phyloP scores from a whole-genome alignment of 257 asterid genomes.

The Knoxia roxburghii region DNA sequence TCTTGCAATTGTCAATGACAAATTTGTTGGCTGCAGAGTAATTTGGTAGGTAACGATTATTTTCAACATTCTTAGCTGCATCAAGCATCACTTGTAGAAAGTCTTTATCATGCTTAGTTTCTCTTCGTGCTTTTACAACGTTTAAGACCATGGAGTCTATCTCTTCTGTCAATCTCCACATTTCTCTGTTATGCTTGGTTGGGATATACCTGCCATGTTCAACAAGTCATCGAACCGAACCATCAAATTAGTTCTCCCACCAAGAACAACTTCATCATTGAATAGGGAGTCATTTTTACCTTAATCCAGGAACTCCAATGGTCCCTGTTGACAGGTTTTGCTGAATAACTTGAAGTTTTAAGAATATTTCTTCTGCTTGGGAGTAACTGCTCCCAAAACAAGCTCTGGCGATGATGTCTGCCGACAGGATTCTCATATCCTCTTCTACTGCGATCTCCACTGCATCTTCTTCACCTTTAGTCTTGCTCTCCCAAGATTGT shows the following conservation, averaged over 20 bases:
- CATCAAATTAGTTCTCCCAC: neutral
- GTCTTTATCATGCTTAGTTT: conserved; percentile 36
- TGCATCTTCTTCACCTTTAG: conserved; percentile 22
- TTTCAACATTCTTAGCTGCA: conserved; percentile 46
- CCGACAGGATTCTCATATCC: conserved; percentile 62
- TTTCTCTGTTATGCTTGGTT: conserved; percentile 43
- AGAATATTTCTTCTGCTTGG: conserved; percentile 49
- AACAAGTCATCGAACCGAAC: conserved; percentile 16
- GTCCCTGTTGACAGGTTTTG: conserved; percentile 44
- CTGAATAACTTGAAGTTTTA: conserved; percentile 52
- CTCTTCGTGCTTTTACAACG: conserved; percentile 33
- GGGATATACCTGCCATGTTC: conserved; percentile 57
- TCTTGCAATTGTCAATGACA: conserved; percentile 67
- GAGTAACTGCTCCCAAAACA: conserved; percentile 67
- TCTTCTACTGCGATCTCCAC: conserved; percentile 41
- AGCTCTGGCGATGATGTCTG: conserved; percentile 66
- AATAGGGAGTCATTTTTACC: no score
- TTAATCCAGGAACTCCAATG: conserved; percentile 64
- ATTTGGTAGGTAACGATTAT: conserved; percentile 29
- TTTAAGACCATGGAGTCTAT: conserved; percentile 45
- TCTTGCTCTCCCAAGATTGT: conserved; percentile 48
- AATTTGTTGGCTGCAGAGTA: conserved; percentile 39
- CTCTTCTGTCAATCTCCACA: conserved; percentile 56
- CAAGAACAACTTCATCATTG: no score
- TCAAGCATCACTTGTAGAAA: conserved; percentile 48